Evolutionary conservation across 2,329 filamentous ascomycete genomes (phyloP), one percentile per base, ranked within the genome.

Genomic region (Diaporthe sp.): DNA sequence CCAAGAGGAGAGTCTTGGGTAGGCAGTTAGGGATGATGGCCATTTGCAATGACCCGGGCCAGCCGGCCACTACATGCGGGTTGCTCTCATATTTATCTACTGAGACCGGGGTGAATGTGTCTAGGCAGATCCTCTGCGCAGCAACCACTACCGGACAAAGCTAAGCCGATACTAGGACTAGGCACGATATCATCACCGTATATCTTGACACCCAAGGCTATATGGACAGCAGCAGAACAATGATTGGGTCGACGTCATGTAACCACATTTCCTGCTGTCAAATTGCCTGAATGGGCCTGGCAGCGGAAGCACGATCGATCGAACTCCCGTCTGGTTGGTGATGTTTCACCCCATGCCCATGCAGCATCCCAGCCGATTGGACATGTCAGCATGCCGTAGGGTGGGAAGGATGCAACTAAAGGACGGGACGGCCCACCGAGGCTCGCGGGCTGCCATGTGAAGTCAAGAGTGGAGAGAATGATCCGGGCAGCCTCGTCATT

Each of bases 391-490:
- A 13, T 19, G 13, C 25, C 44, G 62, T 42, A 70, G 65, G 44
- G 60, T 68, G 22, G 46, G 65, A 39, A 53, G 65, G 13, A 37
- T 68, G 65, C 65, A 7, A 37, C 65, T 13, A 17, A 25, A 70
- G 46, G 65, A n/a, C 46, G 65, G 65, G 65, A 68, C 65, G 65
- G 65, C 34, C 65, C 62, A 68, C 65, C 65, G 65, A 70, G 65
- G 65, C 34, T 55, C 34, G 49, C 42, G 46, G 46, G 31, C n/a
- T 28, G 55, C 34, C 65, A 70, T 70, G 65, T 55, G 65, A 70
- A 70, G 34, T 42, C n/a, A 49, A 15, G 1, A 28, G 10, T 31
- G 46, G 13, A 28, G 44, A 6, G 28, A 42, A n/a, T 53, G 31
- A 6, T 68, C 46, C 65, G 65, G 31, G 10, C 8, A 39, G 62